A percentile compares a stretch with the other conserved stretches of the same genome.
phyloP scores from a whole-genome alignment of 495 filamentous ascomycete genomes.

The Cercophora newfieldiana region DNA sequence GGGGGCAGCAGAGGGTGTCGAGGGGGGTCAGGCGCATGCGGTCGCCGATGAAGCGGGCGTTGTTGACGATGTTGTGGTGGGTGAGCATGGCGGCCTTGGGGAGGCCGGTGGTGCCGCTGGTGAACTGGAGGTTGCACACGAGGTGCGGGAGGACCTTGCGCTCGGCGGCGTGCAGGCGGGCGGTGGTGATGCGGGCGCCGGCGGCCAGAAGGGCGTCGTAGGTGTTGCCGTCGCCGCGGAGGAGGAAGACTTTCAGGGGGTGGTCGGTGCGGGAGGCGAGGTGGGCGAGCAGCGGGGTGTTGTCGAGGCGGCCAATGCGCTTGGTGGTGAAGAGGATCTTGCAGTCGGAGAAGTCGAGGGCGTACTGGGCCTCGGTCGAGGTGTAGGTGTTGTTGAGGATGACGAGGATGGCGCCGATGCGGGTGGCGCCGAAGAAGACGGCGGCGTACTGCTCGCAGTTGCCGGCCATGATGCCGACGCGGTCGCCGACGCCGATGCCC shows the following conservation, averaged over 20 bases:
- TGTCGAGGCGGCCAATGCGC: constrained; percentile 58
- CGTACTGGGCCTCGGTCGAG: constrained; percentile 60
- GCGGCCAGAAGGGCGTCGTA: constrained; percentile 53
- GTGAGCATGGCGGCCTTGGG: constrained; percentile 77
- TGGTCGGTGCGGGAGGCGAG: constrained; percentile 43
- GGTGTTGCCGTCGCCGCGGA: constrained; percentile 50
- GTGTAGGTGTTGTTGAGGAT: constrained; percentile 75
- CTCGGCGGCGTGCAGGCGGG: constrained; percentile 36
- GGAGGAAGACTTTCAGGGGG: constrained; percentile 51
- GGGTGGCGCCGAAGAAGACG: constrained; percentile 65
- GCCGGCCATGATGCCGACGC: constrained; percentile 68
- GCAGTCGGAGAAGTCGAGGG: constrained; percentile 64
- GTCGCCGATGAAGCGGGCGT: constrained; percentile 67
- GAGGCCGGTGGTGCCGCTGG: constrained; percentile 67
- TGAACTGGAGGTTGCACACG: constrained; percentile 71
- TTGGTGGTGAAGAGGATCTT: constrained; percentile 65
- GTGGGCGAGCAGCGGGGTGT: constrained; percentile 52
- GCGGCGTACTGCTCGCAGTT: constrained; percentile 71
- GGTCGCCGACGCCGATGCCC: constrained; percentile 63
- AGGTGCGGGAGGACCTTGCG: constrained; percentile 56
- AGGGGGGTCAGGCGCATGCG: constrained; percentile 63
- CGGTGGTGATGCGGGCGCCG: constrained; percentile 42
- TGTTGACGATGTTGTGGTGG: constrained; percentile 70
- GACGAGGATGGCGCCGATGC: constrained; percentile 66
- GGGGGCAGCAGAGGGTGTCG: constrained; percentile 68